Evolutionary conservation across 805 yeast genomes (phyloP), one percentile per base, ranked within the genome.

Genomic region (Yamadazyma sp.): DNA sequence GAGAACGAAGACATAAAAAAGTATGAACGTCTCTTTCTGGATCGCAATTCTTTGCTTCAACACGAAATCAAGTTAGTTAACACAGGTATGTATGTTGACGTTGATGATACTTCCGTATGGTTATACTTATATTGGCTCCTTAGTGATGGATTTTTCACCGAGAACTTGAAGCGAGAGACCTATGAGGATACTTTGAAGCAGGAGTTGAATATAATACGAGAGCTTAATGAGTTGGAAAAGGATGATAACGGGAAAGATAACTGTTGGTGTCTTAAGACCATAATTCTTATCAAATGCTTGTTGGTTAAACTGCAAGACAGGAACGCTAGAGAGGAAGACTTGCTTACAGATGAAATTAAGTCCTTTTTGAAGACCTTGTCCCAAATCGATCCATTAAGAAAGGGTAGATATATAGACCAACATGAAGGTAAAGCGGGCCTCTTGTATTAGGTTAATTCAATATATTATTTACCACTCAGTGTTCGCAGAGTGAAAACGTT

Each of bases 91-190:
- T 87, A 81, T 54, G 87, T 95, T 48, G 98, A 93, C 56, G 90
- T 95, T 0, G 91, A 86, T 37, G 99, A 93, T 54, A 90, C 95
- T 29, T 85, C 96, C 0, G 84, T 87, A 0, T 93, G 98, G 97
- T 71, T 84, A 2, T 93, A 90, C 55, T 70, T 87, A 41, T 75
- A 80, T 35, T 93, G 98, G 98, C 66, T 91, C 15, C 53, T 77
- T 6, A 66, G 72, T 5, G 71, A 71, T 24, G 57, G 56, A 9
- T 60, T 74, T 22, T 64, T 77, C 23, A 52, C 55, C 5, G 39
- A 43, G n/a, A 52, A 46, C 7, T 46, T 60, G 34, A 36, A 39
- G 36, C 64, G 26, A 29, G 49, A 33, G 13, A 60, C 65, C 14
- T 69, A 69, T 37, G 19, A 49, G 1, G 52, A 52, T 0, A 49